phyloP scores from a whole-genome alignment of 257 asterid genomes.

The Salvia splendens region DNA sequence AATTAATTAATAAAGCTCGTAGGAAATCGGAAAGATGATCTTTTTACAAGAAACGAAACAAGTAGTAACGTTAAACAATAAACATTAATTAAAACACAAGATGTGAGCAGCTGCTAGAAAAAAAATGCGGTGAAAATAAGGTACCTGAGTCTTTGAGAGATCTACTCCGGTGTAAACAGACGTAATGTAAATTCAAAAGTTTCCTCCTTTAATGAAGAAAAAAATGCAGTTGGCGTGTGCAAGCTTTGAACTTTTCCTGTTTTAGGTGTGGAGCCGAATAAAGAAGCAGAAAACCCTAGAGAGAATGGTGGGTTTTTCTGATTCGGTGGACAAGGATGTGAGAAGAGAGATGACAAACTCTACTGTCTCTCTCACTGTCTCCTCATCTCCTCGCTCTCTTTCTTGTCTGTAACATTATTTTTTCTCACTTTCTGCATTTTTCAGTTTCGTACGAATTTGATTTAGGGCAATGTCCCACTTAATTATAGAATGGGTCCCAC shows the following conservation, averaged over 20 bases:
- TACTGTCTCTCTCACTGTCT: conserved; percentile 40
- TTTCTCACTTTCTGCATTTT: conserved; percentile 32
- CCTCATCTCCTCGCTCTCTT: conserved; percentile 1
- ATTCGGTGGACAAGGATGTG: conserved; percentile 51
- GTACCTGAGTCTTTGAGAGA: conserved; percentile 44
- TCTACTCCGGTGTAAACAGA: conserved; percentile 28
- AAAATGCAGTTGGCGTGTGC: not conserved
- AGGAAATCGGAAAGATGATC: conserved; percentile 2
- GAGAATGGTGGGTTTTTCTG: conserved; percentile 38
- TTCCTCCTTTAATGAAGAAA: conserved; percentile 10
- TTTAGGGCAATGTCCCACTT: conserved; percentile 33
- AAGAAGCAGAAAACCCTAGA: conserved; percentile 27
- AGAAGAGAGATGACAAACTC: conserved; percentile 44
- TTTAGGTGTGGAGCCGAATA: not conserved
- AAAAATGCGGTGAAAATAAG: conserved; percentile 11
- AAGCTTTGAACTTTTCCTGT: conserved; percentile 12
- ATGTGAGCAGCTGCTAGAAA: not conserved
- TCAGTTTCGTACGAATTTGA: conserved; percentile 4
- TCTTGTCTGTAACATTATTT: conserved; percentile 25
- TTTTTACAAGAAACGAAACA: conserved; percentile 18
- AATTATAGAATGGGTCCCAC: not conserved
- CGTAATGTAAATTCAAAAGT: conserved; percentile 20
- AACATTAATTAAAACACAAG: not conserved
- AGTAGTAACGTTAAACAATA: not conserved
- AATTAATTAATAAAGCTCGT: too few species aligned